Evolutionary conservation across 495 filamentous ascomycete genomes (phyloP), one percentile per base, ranked within the genome.

Genomic region (Aspergillus egyptiacus): DNA sequence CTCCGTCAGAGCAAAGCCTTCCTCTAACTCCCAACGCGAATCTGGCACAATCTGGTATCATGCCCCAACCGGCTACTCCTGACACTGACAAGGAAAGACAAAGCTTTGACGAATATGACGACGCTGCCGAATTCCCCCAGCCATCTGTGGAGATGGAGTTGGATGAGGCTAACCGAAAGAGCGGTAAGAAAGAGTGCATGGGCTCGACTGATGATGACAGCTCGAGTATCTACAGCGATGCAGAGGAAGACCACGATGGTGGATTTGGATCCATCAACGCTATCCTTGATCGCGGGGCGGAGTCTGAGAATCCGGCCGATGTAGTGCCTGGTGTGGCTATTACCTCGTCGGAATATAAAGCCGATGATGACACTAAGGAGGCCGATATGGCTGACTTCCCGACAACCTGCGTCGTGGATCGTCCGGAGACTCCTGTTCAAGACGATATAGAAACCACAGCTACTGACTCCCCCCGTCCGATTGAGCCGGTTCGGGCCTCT

Each of bases 191-290:
- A 6, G 34, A 23, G 36, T 46, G 50, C n/a, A 19, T 35, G 38
- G 38, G 33, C 7, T 10, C 30, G 10, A 31, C 18, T 6, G 73
- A 73, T 36, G 73, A 72, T 23, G 79, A 81, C n/a, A 70, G 72
- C 20, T 70, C 74, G 24, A 91, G 86, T 63, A 76, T 91, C 38
- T 96, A 91, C 64, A 93, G 87, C 58, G 90, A 96, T 73, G 90
- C 90, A 2, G 83, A 83, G 33, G 90, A 95, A 59, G 85, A 89
- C 45, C 66, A 86, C 0, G 81, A 91, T 32, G 83, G 82, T 5
- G 87, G 85, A 0, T 95, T 90, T 64, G 76, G 84, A 38, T 94
- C 87, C 10, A 80, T 96, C 36, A 80, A 95, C 66, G 90, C 90
- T 22, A 83, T 95, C 34, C 74, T 94, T 2, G 83, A 90, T 42